Base-by-base conservation (phyloP, 192 early-diverging fungal genomes). In the Entophlyctis luteolus region DNA sequence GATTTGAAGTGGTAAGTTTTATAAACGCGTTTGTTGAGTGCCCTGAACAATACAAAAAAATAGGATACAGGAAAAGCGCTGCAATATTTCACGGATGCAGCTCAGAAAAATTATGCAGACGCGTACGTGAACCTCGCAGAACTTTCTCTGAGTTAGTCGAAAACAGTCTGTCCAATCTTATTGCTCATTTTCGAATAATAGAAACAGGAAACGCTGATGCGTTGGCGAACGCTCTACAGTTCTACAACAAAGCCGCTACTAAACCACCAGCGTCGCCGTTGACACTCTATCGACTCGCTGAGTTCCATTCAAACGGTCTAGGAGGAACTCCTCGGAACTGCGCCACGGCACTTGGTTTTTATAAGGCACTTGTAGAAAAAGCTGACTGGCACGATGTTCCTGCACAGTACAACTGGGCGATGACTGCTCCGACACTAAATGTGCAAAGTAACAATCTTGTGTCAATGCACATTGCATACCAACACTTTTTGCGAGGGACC, bases 231-330 rank as follows among this genome's bases (percentile, higher is more conserved):
- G 57, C 68, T 37, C 55, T 62, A 48, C 48, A 62, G 37, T 54
- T 39, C 49, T 70, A 62, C 35, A 12, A 12, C 12, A 28, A 45
- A 4, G 68, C 68, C 3, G 57, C 68, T 35, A 10, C 22, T 20
- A 59, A 54, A 52, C 52, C 68, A 18, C 68, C 68, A 4, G 42
- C 68, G 18, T 59, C 58, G 18, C 35, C 58, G 6, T n/a, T 89
- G 45, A 93, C 91, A n/a, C 81, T 88, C 48, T 95, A 89, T 76
- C 81, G 89, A 39, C 73, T 96, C 28, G 93, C 83, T 31, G 79
- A 93, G 42, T 85, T 94, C 73, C 79, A 89, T 66, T 52, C 65
- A 16, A 35, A 80, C 1, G 89, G 89, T 3, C 37, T 69, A 0
- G 77, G 60, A 2, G 36, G 77, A 23, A 60, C 74, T 33, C 65